Percentiles rank a stretch among this genome's conserved stretches.
Conservation (phyloP, 164 flowering plant species). For the Sedum album region DNA sequence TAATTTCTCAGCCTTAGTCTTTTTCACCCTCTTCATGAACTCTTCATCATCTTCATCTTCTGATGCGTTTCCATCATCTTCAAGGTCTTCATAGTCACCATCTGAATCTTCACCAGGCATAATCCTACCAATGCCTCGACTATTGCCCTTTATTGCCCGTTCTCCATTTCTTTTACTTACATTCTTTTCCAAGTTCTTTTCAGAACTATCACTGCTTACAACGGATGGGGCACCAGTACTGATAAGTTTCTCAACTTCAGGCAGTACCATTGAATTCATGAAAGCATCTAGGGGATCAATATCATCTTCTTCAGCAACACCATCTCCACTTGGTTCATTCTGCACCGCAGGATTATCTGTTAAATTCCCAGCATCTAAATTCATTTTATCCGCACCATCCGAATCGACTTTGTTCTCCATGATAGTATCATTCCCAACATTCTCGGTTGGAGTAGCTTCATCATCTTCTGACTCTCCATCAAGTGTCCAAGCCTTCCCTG, state of each 20-base stretch:
- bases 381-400: slow-evolving; percentile 26
- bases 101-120: slow-evolving; percentile 88
- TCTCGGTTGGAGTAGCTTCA: slow-evolving; percentile 33
- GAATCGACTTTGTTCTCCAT: slow-evolving; percentile 34
- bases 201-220: slow-evolving; percentile 19
- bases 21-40: slow-evolving; percentile 94
- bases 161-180: slow-evolving; percentile 24
- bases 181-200: slow-evolving; percentile 23
- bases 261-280: slow-evolving; percentile 87
- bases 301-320: slow-evolving; percentile 52
- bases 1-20: slow-evolving; percentile 85
- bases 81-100: slow-evolving; percentile 58
- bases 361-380: slow-evolving; percentile 36
- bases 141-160: slow-evolving; percentile 28
- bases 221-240: slow-evolving; percentile 20
- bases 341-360: slow-evolving; percentile 13
- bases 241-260: slow-evolving; percentile 75
- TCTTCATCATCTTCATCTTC: slow-evolving; percentile 96
- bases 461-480: slow-evolving; percentile 97
- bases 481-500: slow-evolving; percentile 86
- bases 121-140: slow-evolving; percentile 64
- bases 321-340: slow-evolving; percentile 23
- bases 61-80: slow-evolving; percentile 38
- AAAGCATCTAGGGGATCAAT: slow-evolving; percentile 96
- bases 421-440: slow-evolving; percentile 34